Evolutionary conservation across 257 asterid genomes (phyloP), one percentile per base, ranked within the genome.

Genomic region (Scutellaria minor): DNA sequence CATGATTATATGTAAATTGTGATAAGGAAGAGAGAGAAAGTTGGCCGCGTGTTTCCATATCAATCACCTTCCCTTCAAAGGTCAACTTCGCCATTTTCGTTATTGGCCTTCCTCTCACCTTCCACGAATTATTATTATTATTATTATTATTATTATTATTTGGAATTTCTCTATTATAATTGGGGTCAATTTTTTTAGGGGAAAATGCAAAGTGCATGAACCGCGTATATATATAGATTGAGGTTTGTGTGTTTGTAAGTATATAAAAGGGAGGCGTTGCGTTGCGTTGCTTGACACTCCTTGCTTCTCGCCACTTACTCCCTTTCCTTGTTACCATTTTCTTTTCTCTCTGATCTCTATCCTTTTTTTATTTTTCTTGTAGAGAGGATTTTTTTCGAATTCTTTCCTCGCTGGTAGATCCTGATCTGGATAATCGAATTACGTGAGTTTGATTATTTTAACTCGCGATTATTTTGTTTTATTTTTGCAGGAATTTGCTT

Each of bases 51-150:
- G 52, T 60, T n/a, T 11, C 3, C 64, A 6, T 0, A 53, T 3
- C n/a, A 68, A 66, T 47, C 78, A 75, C 70, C 85, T 13, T 51
- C 76, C 52, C 69, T 59, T 71, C 78, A 66, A 78, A 70, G 74
- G 83, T 42, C 74, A 75, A 52, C 12, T 24, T 18, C 18, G 61
- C 47, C 74, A 57, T 69, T 75, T 45, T 18, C 73, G 0, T 7
- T 46, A 40, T 39, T 50, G 48, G 7, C 66, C 27, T 57, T 51
- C 72, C 31, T 40, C 69, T 7, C 80, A 27, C 71, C 56, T 67
- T 62, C 76, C 45, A 47, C 70, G 60, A 64, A 59, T 52, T 39
- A 18, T 18, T 64, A 59, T 52, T 39, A 0, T 14, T n/a, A 0
- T 8, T 7, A 59, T 44, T 51, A 18, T 18, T 64, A 59, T 52